Evolutionary conservation across 2,329 filamentous ascomycete species (phyloP).

Genomic region (Thelonectria olida): DNA sequence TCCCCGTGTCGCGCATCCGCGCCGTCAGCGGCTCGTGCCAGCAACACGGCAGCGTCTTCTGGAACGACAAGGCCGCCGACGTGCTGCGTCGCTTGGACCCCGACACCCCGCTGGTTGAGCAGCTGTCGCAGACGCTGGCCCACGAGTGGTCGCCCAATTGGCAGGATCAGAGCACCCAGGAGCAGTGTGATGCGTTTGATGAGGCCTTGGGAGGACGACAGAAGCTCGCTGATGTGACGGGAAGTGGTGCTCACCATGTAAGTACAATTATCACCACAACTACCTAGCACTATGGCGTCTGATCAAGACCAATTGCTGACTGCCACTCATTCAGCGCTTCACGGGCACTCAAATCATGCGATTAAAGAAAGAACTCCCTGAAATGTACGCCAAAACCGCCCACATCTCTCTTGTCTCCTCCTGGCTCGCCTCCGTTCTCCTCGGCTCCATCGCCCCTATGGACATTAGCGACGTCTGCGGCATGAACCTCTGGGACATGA

Average conservation of each 20-base stretch:
- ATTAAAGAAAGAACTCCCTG: conserved; percentile 81
- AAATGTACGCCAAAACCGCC: conserved; percentile 81
- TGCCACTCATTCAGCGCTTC: conserved; percentile 71
- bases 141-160: conserved; percentile 93
- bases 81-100: conserved; percentile 70
- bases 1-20: conserved; percentile 76
- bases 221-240: conserved; percentile 80
- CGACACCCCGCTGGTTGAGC: conserved; percentile 71
- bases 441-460: conserved; percentile 85
- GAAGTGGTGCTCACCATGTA: conserved; percentile 94
- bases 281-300: too few relatives aligned
- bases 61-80: conserved; percentile 75
- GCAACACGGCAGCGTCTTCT: conserved; percentile 98
- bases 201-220: conserved; percentile 71
- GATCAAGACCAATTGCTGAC: conserved; percentile 1
- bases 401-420: conserved; percentile 95
- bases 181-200: conserved; percentile 91
- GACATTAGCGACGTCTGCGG: conserved; percentile 96
- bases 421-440: conserved; percentile 89
- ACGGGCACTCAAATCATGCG: conserved; percentile 97
- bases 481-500: conserved; percentile 96
- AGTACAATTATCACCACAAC: conserved; percentile 42
- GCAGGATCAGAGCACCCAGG: conserved; percentile 96
- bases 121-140: conserved; percentile 78
- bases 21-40: conserved; percentile 93